Evolutionary conservation across 106 monocot species (phyloP), one percentile per base, ranked within the genome.

Genomic region (Allium fistulosum): DNA sequence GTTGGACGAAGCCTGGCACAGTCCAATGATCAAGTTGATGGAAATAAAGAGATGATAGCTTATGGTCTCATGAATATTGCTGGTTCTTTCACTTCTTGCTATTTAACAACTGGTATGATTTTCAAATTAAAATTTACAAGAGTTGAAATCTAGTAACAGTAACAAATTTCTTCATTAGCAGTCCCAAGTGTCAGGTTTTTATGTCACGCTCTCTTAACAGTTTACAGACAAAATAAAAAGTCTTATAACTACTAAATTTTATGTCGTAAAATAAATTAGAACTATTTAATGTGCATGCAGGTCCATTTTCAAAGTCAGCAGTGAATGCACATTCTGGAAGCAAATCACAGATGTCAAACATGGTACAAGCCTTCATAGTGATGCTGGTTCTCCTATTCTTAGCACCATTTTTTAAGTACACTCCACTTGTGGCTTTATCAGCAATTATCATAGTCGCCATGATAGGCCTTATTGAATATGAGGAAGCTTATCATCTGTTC

Each of bases 31-130:
- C 80, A 85, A 12, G 75, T 77, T 28, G 93, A 93, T 69, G 93
- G 85, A 26, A 93, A 93, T 70, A 93, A 93, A 61, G 93, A 93
- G 76, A 88, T 93, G 88, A 79, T 88, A 58, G 93, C 93, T 10
- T 93, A 77, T 67, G 93, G 93, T n/a, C 68, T 83, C n/a, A 88
- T 93, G 93, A 88, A 93, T 72, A 79, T 93, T 26, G 71, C 57
- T 62, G 93, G 93, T 11, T 93, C 93, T 49, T 80, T 83, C 46
- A 81, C 81, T 66, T 93, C 93, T 4, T 93, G 93, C 76, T 85
- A 84, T 77, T 77, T 89, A 12, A 85, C 89, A 8, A 82, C 85
- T 48, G 88, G 88, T 89, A 62, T 56, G 0, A 37, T 37, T 37
- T 22, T 37, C 37, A 37, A 37, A 37, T 37, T 37, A 37, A 37